Evolutionary conservation across 148 eudicot genomes (phyloP).

Genomic region (Chenopodium suecicum): DNA sequence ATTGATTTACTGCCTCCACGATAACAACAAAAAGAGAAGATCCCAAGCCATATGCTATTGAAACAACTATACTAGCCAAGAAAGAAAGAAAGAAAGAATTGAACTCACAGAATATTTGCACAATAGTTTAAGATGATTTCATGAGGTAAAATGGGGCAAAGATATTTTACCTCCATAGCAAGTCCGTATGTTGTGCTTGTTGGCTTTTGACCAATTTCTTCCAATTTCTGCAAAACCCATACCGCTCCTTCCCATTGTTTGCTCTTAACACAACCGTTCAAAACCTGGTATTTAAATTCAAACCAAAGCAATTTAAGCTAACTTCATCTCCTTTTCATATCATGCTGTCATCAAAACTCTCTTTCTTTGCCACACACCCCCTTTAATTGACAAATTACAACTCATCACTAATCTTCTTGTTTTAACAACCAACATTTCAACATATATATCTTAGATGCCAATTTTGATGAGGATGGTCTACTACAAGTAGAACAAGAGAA

Average conservation of each 20-base stretch:
- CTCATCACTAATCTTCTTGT: background rate
- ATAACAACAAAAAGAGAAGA: background rate
- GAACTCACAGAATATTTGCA: background rate
- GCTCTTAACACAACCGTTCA: slow-evolving; percentile 80
- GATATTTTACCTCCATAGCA: slow-evolving; percentile 76
- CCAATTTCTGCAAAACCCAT: slow-evolving; percentile 89
- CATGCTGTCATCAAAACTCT: background rate
- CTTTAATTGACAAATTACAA: background rate
- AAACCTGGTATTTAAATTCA: slow-evolving; percentile 44
- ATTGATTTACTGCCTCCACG: background rate
- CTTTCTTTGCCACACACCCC: background rate
- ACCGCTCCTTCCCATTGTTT: slow-evolving; percentile 91
- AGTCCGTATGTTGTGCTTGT: slow-evolving; percentile 84
- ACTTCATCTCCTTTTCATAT: background rate
- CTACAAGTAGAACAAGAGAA: background rate
- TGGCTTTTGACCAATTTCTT: slow-evolving; percentile 58
- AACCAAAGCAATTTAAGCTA: slow-evolving; percentile 10
- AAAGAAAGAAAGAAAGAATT: background rate
- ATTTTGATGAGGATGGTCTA: background rate
- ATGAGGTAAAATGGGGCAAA: slow-evolving; percentile 4
- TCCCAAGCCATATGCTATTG: background rate
- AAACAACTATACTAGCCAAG: background rate
- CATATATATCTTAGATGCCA: background rate
- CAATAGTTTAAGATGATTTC: background rate
- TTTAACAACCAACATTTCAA: background rate